These are phyloP conservation scores for Medicago truncatula DNA, from an alignment of 306 rosid species.

Conservation along the genomic window DNA sequence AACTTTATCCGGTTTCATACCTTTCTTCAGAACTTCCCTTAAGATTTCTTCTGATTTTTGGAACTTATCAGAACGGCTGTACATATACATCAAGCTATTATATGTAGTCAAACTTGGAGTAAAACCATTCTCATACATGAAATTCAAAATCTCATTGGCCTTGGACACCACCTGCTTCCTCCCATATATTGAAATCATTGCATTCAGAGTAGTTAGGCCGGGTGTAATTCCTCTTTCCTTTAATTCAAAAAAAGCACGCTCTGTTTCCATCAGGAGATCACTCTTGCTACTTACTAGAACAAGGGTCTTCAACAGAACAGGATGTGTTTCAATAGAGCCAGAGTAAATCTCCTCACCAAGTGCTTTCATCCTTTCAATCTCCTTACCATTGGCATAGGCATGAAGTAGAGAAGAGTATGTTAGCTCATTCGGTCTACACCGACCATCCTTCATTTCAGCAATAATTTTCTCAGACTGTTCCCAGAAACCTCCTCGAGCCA, in stretches of 20 bases:
- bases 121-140: constrained; percentile 72
- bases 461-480: constrained; percentile 84
- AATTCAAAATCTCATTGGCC: constrained; percentile 74
- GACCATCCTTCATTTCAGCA: constrained; percentile 77
- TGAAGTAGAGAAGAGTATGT: constrained; percentile 88
- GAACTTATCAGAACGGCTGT: constrained; percentile 78
- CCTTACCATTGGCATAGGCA: constrained; percentile 90
- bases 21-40: constrained; percentile 69
- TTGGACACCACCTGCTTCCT: constrained; percentile 80
- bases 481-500: constrained; percentile 95
- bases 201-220: constrained; percentile 77
- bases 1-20: constrained; percentile 78
- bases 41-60: constrained; percentile 74
- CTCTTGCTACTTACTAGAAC: constrained; percentile 83
- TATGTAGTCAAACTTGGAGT: constrained; percentile 92
- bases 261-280: constrained; percentile 81
- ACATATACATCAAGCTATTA: constrained; percentile 88
- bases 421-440: constrained; percentile 83
- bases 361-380: constrained; percentile 65
- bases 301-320: constrained; percentile 88
- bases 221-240: constrained; percentile 67
- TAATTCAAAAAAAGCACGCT: constrained; percentile 75
- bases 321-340: constrained; percentile 63
- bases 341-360: constrained; percentile 82
- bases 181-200: constrained; percentile 92